Percentiles rank a stretch among this genome's conserved stretches.
phyloP scores from a whole-genome alignment of 202 grass and related monocot species.

The Miscanthus sacchariflorus region DNA sequence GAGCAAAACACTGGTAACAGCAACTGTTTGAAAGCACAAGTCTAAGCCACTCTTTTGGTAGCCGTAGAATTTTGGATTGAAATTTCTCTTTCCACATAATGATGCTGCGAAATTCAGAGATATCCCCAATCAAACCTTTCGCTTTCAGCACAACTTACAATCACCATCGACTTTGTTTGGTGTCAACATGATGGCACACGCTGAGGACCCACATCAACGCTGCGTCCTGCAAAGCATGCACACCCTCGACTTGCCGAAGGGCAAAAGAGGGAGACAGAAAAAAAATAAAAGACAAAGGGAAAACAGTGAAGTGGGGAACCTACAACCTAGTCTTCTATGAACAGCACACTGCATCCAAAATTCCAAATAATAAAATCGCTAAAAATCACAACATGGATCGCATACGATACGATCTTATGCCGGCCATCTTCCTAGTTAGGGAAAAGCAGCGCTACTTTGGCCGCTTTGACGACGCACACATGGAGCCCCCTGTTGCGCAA shows the following conservation, averaged over 20 bases:
- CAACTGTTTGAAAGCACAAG: neutral
- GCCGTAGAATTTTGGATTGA: neutral
- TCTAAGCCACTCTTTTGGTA: neutral
- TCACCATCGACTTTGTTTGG: neutral
- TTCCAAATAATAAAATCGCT: constrained; percentile 1
- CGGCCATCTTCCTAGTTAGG: neutral
- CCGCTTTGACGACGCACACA: constrained; percentile 27
- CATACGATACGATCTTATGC: neutral
- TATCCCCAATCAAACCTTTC: neutral
- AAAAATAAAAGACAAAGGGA: neutral
- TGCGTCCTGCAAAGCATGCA: neutral
- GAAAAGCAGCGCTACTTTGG: constrained; percentile 16
- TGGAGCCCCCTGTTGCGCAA: neutral
- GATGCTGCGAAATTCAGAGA: neutral
- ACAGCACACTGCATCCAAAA: neutral
- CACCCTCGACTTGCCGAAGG: neutral
- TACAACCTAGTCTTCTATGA: constrained; percentile 32
- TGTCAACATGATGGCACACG: neutral
- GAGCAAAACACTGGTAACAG: neutral
- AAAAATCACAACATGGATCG: constrained; percentile 1
- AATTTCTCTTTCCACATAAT: neutral
- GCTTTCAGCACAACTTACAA: neutral
- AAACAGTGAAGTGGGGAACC: neutral
- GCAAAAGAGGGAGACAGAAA: neutral
- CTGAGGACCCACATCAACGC: neutral